phyloP scores from a whole-genome alignment of 257 asterid genomes.

The Mitragyna speciosa region DNA sequence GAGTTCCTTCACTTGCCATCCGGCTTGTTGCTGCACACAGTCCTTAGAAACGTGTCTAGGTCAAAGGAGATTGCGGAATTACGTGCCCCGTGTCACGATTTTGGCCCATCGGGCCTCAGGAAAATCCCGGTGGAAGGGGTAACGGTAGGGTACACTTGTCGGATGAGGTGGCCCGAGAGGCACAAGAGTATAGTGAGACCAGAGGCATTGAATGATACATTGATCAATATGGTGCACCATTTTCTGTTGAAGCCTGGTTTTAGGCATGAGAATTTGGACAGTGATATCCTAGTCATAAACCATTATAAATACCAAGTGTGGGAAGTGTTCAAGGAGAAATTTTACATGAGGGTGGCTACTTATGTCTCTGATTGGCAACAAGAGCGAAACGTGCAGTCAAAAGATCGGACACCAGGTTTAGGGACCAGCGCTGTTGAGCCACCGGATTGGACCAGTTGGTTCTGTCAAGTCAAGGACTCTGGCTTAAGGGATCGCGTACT shows the following conservation, averaged over 20 bases:
- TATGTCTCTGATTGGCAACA: slow-evolving; percentile 85
- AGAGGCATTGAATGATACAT: slow-evolving; percentile 44
- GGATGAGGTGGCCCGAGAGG: slow-evolving; percentile 58
- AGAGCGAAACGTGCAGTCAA: slow-evolving; percentile 56
- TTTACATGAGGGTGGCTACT: slow-evolving; percentile 66
- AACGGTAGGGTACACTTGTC: slow-evolving; percentile 67
- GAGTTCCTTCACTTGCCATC: slow-evolving; percentile 63
- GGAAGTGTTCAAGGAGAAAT: slow-evolving; percentile 82
- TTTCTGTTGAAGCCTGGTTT: slow-evolving; percentile 51
- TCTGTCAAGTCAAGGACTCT: slow-evolving; percentile 66
- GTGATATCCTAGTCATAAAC: slow-evolving; percentile 49
- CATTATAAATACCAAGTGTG: slow-evolving; percentile 88
- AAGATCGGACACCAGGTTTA: slow-evolving; percentile 71
- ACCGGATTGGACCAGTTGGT: slow-evolving; percentile 54
- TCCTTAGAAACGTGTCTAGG: slow-evolving; percentile 26
- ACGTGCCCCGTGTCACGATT: slow-evolving; percentile 50
- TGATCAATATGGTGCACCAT: slow-evolving; percentile 76
- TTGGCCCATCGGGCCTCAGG: slow-evolving; percentile 70
- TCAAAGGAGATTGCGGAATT: slow-evolving; percentile 41
- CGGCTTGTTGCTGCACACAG: slow-evolving; percentile 18
- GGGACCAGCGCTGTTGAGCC: slow-evolving; percentile 79
- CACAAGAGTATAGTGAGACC: slow-evolving; percentile 81
- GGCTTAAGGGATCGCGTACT: slow-evolving; percentile 46
- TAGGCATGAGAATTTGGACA: slow-evolving; percentile 31
- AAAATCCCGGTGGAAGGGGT: slow-evolving; percentile 51